phyloP scores from a whole-genome alignment of 345 rosid genomes.

The Reutealis trisperma region DNA sequence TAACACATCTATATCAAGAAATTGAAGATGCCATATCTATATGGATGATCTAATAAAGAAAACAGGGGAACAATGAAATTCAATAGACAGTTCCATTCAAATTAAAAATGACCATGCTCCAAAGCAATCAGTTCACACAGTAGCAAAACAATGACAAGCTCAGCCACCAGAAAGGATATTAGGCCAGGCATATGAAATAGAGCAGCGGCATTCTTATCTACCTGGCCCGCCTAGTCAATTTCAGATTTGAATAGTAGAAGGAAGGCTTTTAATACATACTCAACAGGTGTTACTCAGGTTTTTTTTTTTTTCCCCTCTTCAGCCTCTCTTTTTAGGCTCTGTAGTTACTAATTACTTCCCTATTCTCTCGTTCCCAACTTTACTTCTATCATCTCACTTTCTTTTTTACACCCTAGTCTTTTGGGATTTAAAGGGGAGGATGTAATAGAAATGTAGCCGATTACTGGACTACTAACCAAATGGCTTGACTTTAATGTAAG shows the following conservation, averaged over 20 bases:
- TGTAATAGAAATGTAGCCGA: not conserved
- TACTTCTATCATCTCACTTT: not conserved
- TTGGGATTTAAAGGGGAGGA: too few species aligned
- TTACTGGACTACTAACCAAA: not conserved
- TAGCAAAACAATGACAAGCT: not conserved
- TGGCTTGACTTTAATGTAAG: constrained; percentile 1
- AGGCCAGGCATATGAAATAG: not conserved
- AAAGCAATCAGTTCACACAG: not conserved
- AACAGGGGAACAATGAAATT: not conserved
- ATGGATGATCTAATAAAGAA: not conserved
- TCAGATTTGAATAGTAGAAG: not conserved
- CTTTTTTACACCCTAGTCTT: not conserved
- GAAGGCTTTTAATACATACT: not conserved
- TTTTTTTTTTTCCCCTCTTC: not conserved
- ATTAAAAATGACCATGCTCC: not conserved
- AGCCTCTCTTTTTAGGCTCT: not conserved
- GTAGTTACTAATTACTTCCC: not conserved
- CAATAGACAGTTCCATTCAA: not conserved
- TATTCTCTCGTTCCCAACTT: not conserved
- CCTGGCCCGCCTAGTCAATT: not conserved
- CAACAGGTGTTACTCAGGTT: not conserved
- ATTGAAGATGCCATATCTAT: not conserved
- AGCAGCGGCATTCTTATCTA: not conserved
- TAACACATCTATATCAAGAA: not conserved
- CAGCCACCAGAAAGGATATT: not conserved